Evolutionary conservation across 1,139 yeast genomes (phyloP), one percentile per base, ranked within the genome.

Genomic region (Diutina siamensis): DNA sequence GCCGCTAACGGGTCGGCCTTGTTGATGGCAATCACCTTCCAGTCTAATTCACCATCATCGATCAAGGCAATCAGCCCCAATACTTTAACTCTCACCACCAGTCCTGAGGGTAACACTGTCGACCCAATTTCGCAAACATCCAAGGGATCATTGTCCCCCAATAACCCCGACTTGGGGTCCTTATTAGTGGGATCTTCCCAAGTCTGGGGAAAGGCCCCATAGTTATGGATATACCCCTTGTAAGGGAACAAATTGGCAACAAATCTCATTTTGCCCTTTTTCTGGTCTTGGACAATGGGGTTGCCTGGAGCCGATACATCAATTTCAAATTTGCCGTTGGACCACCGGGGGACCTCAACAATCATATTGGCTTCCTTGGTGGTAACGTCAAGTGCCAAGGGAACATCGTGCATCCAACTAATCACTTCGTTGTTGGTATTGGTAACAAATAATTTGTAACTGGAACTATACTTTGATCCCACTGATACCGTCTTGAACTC

Each of bases 161-260:
- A 76, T 49, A 88, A 86, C 57, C 81, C 80, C 61, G 82, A 92
- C 52, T 85, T 82, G 20, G 18, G 35, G 67, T 82, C 83, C 48
- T 68, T 62, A 42, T 60, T 62, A 54, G 77, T 78, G 48, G 94
- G 94, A 58, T 87, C 94, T 65, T 87, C 96, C 95, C 95, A 87
- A 31, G 96, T 87, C 65, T 86, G 95, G 47, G 96, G 95, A 70
- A 87, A 78, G 28, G 95, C 95, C 57, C 96, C 96, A 60, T 87
- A 87, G 71, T 86, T 87, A 68, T 84, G 95, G 53, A 89, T 77
- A 67, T 86, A 86, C 50, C 96, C 96, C 58, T 84, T 87, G 65
- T 78, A 83, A 36, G 96, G 96, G 76, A 85, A 87, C 57, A 87
- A 75, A 69, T 87, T 87, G 65, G 86, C 74, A 40, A 87, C 94